Conservation (phyloP, 2,329 filamentous ascomycete genomes). For the Botryotinia narcissicola region DNA sequence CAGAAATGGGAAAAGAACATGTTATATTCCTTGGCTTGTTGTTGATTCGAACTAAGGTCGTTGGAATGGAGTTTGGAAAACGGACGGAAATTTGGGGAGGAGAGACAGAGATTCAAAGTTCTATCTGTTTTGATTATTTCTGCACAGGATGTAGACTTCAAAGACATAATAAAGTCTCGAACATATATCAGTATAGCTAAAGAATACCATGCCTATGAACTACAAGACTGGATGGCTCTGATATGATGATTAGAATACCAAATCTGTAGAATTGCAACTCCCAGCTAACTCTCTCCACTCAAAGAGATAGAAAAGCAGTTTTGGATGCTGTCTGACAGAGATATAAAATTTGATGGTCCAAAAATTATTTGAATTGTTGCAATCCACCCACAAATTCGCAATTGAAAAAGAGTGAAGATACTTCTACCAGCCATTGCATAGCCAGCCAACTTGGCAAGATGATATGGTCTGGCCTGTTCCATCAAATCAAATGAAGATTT, state of each 20-base stretch:
- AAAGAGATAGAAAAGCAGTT: not conserved
- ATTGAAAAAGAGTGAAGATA: not conserved
- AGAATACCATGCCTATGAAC: not conserved
- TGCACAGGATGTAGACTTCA: not conserved
- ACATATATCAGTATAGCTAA: not conserved
- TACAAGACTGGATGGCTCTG: not conserved
- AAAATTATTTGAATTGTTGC: not conserved
- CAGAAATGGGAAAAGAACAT: not conserved
- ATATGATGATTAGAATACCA: not conserved
- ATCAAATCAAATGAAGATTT: not conserved
- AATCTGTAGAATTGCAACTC: no score
- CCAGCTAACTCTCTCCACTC: not conserved
- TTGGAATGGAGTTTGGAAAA: no score
- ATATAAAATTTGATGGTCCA: not conserved
- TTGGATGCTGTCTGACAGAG: not conserved
- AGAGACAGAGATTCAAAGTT: not conserved
- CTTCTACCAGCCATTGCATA: not conserved
- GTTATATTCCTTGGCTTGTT: slow-evolving; percentile 2
- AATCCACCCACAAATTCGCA: not conserved
- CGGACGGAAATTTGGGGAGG: no score
- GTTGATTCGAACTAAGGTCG: not conserved
- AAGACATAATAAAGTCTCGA: not conserved
- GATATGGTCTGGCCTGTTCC: not conserved
- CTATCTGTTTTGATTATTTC: not conserved
- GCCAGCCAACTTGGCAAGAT: not conserved